Percentiles rank a stretch among this genome's conserved stretches.
Conservation (phyloP, 2,329 filamentous ascomycete species). For the Aureobasidium melanogenum region DNA sequence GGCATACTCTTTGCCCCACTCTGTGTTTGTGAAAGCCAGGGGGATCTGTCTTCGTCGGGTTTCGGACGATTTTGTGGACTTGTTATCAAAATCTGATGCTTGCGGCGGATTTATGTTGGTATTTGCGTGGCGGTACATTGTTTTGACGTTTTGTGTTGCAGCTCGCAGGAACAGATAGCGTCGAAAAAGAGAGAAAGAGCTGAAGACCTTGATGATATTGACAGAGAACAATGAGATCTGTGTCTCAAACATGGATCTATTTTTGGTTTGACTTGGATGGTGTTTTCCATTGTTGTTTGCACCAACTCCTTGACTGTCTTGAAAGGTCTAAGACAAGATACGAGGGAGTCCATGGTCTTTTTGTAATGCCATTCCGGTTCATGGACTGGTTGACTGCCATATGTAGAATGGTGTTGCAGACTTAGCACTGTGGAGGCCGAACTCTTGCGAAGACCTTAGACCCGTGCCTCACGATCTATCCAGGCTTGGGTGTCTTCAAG, state of each 20-base stretch:
- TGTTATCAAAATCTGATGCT: not conserved
- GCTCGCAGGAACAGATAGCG: not conserved
- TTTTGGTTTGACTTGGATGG: not conserved
- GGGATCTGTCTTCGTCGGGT: not conserved
- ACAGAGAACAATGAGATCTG: not conserved
- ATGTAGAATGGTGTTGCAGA: not conserved
- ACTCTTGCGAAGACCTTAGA: not conserved
- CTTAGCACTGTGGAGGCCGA: not conserved
- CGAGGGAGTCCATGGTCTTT: not conserved
- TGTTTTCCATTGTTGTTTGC: not conserved
- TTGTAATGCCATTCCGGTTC: not conserved
- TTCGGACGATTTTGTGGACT: not conserved
- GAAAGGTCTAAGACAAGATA: not conserved
- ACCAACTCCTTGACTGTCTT: not conserved
- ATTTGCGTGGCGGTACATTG: constrained; percentile 3
- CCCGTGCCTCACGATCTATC: constrained; percentile 34
- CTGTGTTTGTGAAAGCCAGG: constrained; percentile 6
- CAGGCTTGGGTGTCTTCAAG: constrained; percentile 51
- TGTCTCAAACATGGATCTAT: not conserved
- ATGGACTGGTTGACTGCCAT: not conserved
- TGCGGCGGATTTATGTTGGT: not conserved
- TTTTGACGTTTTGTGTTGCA: not conserved
- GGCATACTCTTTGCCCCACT: not conserved
- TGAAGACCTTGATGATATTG: not conserved
- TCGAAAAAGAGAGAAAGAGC: not conserved